phyloP scores from a whole-genome alignment of 129 eudicot species.

The Helianthus tuberosus region DNA sequence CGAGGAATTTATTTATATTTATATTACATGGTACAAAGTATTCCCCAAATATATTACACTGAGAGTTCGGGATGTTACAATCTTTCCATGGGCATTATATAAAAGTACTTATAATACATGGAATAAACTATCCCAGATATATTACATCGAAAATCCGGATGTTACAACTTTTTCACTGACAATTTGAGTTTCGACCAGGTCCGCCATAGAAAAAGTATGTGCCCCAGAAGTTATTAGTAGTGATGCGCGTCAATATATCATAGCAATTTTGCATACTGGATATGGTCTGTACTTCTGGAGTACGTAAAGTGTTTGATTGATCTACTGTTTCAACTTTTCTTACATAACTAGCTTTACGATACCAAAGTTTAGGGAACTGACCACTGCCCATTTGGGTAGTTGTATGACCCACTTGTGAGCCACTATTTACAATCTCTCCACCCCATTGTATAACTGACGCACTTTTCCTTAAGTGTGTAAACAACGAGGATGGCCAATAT shows the following conservation, averaged over 20 bases:
- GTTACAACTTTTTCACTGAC: constrained; percentile 37
- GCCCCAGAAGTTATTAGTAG: constrained; percentile 31
- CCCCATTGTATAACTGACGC: constrained; percentile 83
- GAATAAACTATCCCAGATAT: not conserved
- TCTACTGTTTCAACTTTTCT: constrained; percentile 65
- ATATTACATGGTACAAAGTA: not conserved
- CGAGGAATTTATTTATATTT: not conserved
- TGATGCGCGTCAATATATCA: constrained; percentile 47
- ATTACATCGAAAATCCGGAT: not conserved
- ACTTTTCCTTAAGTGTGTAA: constrained; percentile 49
- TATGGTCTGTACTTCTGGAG: constrained; percentile 26
- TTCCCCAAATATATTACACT: constrained; percentile 15
- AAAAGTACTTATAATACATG: not conserved
- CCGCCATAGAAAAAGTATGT: constrained; percentile 52
- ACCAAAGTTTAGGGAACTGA: constrained; percentile 72
- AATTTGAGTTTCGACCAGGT: constrained; percentile 70
- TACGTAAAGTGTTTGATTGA: constrained; percentile 51
- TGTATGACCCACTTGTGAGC: constrained; percentile 59
- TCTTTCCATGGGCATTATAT: not conserved
- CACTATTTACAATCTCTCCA: constrained; percentile 77
- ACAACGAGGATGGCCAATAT: constrained; percentile 72
- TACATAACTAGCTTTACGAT: constrained; percentile 63
- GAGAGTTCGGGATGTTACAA: not conserved
- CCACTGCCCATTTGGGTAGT: constrained; percentile 47
- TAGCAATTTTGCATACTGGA: constrained; percentile 48